phyloP scores from a whole-genome alignment of 495 filamentous ascomycete genomes.

The Talaromyces liani region DNA sequence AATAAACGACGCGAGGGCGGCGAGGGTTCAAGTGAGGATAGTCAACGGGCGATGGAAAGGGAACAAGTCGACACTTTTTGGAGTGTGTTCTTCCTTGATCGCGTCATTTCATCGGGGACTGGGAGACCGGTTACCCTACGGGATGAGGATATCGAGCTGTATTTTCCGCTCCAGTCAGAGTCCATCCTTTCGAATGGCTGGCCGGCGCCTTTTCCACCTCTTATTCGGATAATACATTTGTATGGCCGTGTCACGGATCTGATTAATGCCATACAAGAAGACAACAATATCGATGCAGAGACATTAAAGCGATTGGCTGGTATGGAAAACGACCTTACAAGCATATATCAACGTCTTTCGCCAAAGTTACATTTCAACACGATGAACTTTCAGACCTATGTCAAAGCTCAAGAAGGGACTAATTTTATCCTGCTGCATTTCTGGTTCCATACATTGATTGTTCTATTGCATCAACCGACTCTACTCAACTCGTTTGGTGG shows the following conservation, averaged over 20 bases:
- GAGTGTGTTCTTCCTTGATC: slow-evolving; percentile 79
- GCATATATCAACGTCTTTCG: slow-evolving; percentile 67
- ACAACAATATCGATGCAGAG: slow-evolving; percentile 64
- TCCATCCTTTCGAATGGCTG: slow-evolving; percentile 50
- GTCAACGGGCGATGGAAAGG: slow-evolving; percentile 50
- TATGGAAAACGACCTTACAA: slow-evolving; percentile 71
- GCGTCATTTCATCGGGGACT: slow-evolving; percentile 78
- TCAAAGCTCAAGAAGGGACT: slow-evolving; percentile 66
- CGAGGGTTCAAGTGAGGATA: slow-evolving; percentile 23
- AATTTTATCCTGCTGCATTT: slow-evolving; percentile 85
- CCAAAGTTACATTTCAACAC: slow-evolving; percentile 70
- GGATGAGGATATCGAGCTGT: slow-evolving; percentile 73
- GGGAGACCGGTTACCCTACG: slow-evolving; percentile 72
- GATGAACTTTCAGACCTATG: slow-evolving; percentile 68
- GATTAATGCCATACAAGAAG: slow-evolving; percentile 72
- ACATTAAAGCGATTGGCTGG: slow-evolving; percentile 58
- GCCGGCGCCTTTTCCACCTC: slow-evolving; percentile 68
- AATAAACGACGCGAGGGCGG: slow-evolving; percentile 15
- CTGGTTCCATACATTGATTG: slow-evolving; percentile 84
- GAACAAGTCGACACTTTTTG: slow-evolving; percentile 79
- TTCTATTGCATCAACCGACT: slow-evolving; percentile 75
- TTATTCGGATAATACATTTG: slow-evolving; percentile 75
- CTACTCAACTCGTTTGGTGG: slow-evolving; percentile 70
- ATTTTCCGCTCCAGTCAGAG: slow-evolving; percentile 59
- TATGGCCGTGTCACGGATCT: slow-evolving; percentile 78